Conservation (phyloP, 495 filamentous ascomycete species). For the Neohortaea acidophila region DNA sequence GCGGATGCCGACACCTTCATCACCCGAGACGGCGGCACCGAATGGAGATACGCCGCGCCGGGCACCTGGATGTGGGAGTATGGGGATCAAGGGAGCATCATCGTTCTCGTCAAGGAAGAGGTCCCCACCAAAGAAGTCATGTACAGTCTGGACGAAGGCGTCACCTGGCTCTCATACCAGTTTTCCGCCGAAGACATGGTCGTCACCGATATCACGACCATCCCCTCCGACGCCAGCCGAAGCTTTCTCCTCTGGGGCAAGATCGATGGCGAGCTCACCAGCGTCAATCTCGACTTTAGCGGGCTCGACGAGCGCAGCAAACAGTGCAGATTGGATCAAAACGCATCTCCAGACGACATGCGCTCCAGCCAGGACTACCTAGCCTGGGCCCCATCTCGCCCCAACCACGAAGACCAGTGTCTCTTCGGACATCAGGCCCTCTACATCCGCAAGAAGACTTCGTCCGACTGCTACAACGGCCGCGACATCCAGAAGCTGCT, state of each 20-base stretch:
- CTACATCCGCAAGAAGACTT: conserved; percentile 75
- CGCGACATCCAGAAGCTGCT: conserved; percentile 50
- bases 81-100: conserved; percentile 81
- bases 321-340: conserved; percentile 53
- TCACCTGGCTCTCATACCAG: conserved; percentile 54
- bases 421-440: conserved; percentile 82
- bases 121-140: conserved; percentile 50
- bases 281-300: conserved; percentile 78
- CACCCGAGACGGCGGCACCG: conserved; percentile 73
- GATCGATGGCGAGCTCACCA: conserved; percentile 36
- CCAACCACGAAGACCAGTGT: conserved; percentile 56
- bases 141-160: conserved; percentile 68
- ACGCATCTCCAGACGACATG: conserved; percentile 36
- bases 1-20: conserved; percentile 72
- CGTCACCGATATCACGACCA: conserved; percentile 65
- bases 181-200: conserved; percentile 56
- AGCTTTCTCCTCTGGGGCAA: conserved; percentile 83
- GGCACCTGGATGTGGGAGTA: conserved; percentile 84
- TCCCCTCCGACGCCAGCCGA: conserved; percentile 74
- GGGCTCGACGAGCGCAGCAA: conserved; percentile 46
- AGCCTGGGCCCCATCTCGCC: conserved; percentile 72
- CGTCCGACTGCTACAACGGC: conserved; percentile 64
- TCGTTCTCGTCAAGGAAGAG: conserved; percentile 60
- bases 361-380: conserved; percentile 57
- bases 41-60: conserved; percentile 70